Conservation (phyloP, 495 filamentous ascomycete genomes). For the Daldinia decipiens region DNA sequence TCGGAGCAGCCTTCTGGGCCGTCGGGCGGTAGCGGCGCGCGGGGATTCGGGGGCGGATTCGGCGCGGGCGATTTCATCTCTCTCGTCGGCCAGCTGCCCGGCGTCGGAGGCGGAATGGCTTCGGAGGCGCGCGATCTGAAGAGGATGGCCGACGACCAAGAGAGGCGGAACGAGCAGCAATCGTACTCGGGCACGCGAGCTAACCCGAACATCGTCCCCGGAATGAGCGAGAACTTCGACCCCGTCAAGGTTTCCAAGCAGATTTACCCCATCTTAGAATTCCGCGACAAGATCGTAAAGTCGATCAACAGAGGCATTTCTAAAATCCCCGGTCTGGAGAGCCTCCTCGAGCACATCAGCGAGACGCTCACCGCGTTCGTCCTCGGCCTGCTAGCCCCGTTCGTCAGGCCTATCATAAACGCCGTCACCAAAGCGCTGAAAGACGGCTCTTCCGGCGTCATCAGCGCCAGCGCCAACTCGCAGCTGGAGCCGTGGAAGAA, state of each 20-base stretch:
- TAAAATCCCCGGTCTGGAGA: conserved; percentile 90
- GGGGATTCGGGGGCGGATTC: conserved; percentile 53
- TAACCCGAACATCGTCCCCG: conserved; percentile 66
- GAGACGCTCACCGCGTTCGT: conserved; percentile 92
- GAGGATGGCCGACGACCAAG: conserved; percentile 76
- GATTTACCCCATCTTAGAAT: conserved; percentile 94
- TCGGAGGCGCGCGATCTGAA: conserved; percentile 80
- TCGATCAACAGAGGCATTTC: conserved; percentile 83
- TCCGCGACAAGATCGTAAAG: conserved; percentile 91
- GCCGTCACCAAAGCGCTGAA: conserved; percentile 83
- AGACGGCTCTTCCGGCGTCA: conserved; percentile 79
- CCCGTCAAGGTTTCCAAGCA: conserved; percentile 80
- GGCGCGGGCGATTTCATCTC: conserved; percentile 68
- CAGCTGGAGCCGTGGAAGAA: conserved; percentile 94
- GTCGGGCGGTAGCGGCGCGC: conserved; percentile 43
- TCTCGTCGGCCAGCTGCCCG: conserved; percentile 80
- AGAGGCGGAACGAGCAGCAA: conserved; percentile 64
- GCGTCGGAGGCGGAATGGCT: conserved; percentile 75
- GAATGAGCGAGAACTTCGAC: conserved; percentile 80
- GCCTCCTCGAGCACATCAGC: conserved; percentile 86
- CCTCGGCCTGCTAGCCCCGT: conserved; percentile 87
- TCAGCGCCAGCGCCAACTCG: conserved; percentile 81
- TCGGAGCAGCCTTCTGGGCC: conserved; percentile 59
- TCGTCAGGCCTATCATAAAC: conserved; percentile 90
- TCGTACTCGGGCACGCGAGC: conserved; percentile 41